Evolutionary conservation across 208 protist species (phyloP).

Genomic region (Vickermania ingenoplastis): DNA sequence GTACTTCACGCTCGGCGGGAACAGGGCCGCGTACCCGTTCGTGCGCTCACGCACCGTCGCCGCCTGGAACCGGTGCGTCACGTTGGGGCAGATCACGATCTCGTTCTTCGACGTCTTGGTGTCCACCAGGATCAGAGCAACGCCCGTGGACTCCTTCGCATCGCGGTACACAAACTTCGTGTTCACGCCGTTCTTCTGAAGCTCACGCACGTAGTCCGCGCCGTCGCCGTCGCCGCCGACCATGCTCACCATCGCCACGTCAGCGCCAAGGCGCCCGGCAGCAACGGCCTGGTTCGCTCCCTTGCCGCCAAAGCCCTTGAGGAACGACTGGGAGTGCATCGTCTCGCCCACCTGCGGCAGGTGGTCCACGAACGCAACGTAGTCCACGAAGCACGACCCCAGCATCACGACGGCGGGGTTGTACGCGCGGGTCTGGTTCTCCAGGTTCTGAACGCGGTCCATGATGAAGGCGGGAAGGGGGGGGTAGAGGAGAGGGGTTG

Average conservation of each 20-base stretch:
- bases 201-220: conserved; percentile 65
- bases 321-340: conserved; percentile 74
- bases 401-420: conserved; percentile 69
- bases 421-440: conserved; percentile 27
- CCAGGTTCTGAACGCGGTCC: conserved; percentile 36
- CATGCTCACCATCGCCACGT: conserved; percentile 80
- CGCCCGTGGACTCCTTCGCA: conserved; percentile 41
- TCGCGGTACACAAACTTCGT: conserved; percentile 48
- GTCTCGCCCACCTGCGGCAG: conserved; percentile 89
- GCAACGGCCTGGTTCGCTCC: conserved; percentile 90
- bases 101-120: conserved; percentile 76
- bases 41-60: conserved; percentile 40
- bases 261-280: conserved; percentile 70
- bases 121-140: conserved; percentile 91
- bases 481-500: background rate
- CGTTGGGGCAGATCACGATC: conserved; percentile 90
- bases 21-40: conserved; percentile 41
- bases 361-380: conserved; percentile 81
- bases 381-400: conserved; percentile 88
- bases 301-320: conserved; percentile 90
- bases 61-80: conserved; percentile 53
- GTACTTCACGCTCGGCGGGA: conserved; percentile 43
- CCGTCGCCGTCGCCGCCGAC: conserved; percentile 85
- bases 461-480: conserved; percentile 12
- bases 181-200: conserved; percentile 77